These are phyloP conservation scores for Chlamydomonas sp. DNA, from an alignment of 139 green algal genomes.

Conservation along the genomic window DNA sequence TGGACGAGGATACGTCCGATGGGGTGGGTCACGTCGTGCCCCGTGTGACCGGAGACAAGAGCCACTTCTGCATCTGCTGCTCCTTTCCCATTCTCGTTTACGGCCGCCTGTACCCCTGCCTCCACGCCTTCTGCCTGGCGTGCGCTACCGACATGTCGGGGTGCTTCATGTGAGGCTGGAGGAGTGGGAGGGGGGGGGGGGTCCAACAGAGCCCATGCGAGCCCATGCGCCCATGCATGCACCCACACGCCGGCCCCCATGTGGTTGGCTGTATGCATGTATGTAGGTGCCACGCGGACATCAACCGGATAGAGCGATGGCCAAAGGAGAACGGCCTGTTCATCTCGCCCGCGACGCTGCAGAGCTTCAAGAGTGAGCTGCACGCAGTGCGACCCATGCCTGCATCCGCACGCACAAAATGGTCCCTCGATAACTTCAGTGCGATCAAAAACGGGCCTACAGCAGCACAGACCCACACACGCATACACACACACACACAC, in stretches of 20 bases:
- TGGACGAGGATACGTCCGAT: too few species aligned
- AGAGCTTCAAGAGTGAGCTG: slow-evolving; percentile 50
- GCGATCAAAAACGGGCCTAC: neutral
- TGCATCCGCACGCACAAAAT: too few species aligned
- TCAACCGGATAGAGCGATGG: slow-evolving; percentile 54
- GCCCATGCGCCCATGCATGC: too few species aligned
- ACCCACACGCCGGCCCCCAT: neutral
- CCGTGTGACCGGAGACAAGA: slow-evolving; percentile 25
- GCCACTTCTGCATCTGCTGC: slow-evolving; percentile 63
- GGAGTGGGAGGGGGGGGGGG: too few species aligned
- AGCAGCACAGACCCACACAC: neutral
- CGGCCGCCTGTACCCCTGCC: slow-evolving; percentile 60
- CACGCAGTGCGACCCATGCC: too few species aligned
- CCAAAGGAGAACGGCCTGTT: slow-evolving; percentile 40
- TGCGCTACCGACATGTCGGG: slow-evolving; percentile 57
- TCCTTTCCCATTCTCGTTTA: slow-evolving; percentile 61
- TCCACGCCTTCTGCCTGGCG: slow-evolving; percentile 65
- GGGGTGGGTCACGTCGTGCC: neutral
- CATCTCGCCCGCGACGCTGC: slow-evolving; percentile 61
- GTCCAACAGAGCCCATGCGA: too few species aligned
- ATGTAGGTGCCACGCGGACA: slow-evolving; percentile 48
- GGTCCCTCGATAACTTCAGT: neutral
- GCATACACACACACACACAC: neutral
- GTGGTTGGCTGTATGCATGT: neutral
- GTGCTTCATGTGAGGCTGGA: slow-evolving; percentile 71